These are phyloP conservation scores for Trametes polyzona DNA, from an alignment of 1,284 basidiomycete species.

Conservation along the genomic window DNA sequence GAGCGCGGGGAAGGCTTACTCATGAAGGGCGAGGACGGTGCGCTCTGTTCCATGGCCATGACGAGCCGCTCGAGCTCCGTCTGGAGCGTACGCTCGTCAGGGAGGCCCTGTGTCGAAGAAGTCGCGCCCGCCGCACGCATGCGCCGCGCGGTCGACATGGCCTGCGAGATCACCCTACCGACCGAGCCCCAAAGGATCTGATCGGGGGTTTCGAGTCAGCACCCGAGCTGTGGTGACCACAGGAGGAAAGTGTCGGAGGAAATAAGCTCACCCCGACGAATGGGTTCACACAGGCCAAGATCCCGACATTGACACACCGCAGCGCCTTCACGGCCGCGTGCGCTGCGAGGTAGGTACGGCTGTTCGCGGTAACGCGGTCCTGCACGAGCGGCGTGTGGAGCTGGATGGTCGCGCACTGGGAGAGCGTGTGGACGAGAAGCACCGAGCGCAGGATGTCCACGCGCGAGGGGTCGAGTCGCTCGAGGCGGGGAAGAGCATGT, in stretches of 20 bases:
- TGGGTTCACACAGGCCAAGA: constrained; percentile 22
- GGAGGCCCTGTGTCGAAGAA: constrained; percentile 6
- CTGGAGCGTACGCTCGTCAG: constrained; percentile 20
- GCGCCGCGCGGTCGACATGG: constrained; percentile 10
- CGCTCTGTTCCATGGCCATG: constrained; percentile 20
- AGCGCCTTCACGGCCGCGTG: constrained; percentile 18
- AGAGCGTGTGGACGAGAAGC: constrained; percentile 40
- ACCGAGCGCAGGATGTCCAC: constrained; percentile 30
- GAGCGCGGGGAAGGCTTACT: constrained; percentile 9
- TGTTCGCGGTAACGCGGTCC: constrained; percentile 23
- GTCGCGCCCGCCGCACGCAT: constrained; percentile 15
- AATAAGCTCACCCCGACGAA: constrained; percentile 18
- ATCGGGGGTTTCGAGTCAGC: background rate
- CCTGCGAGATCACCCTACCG: constrained; percentile 21
- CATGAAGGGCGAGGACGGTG: constrained; percentile 21
- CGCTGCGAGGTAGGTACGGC: constrained; percentile 23
- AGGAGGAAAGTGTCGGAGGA: background rate
- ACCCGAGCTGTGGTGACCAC: background rate
- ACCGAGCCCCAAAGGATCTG: constrained; percentile 24
- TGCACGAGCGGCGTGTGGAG: constrained; percentile 38
- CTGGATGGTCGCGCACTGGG: constrained; percentile 40
- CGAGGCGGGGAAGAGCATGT: constrained; percentile 28
- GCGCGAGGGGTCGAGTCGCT: constrained; percentile 17
- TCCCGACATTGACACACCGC: constrained; percentile 10
- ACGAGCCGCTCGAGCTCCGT: constrained; percentile 7